phyloP scores from a whole-genome alignment of 169 alveolate genomes.

The Cryptosporidium parvum region DNA sequence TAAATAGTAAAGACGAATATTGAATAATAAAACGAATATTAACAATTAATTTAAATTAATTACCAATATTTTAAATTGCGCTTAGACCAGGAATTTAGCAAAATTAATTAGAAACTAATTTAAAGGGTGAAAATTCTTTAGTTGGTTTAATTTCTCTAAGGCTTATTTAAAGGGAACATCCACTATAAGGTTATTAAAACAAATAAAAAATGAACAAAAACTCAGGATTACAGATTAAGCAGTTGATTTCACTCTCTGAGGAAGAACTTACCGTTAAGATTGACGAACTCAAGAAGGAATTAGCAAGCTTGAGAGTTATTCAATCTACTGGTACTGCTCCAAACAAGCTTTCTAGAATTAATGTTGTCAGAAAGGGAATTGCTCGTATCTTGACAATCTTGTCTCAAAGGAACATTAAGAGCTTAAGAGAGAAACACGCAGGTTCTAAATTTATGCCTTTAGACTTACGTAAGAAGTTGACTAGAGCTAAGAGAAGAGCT shows the following conservation, averaged over 20 bases:
- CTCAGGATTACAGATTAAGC: slow-evolving; percentile 42
- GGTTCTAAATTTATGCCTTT: slow-evolving; percentile 87
- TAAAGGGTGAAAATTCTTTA: not conserved
- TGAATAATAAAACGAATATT: slow-evolving; percentile 6
- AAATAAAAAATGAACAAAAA: slow-evolving; percentile 35
- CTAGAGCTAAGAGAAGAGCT: slow-evolving; percentile 92
- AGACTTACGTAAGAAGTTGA: slow-evolving; percentile 91
- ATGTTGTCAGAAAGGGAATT: slow-evolving; percentile 90
- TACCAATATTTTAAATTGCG: not conserved
- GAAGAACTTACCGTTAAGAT: slow-evolving; percentile 90
- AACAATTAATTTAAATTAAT: not conserved
- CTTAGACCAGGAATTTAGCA: not conserved
- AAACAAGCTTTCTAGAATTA: slow-evolving; percentile 89
- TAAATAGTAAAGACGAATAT: slow-evolving; percentile 3
- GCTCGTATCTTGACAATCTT: slow-evolving; percentile 94
- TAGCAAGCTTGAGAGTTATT: slow-evolving; percentile 90
- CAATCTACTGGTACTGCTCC: slow-evolving; percentile 93
- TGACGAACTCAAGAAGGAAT: slow-evolving; percentile 91
- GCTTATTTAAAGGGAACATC: not conserved
- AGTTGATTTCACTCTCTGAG: slow-evolving; percentile 79
- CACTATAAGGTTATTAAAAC: slow-evolving; percentile 1
- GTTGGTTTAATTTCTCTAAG: slow-evolving; percentile 7
- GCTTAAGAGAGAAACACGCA: slow-evolving; percentile 85
- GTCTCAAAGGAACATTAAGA: slow-evolving; percentile 90
- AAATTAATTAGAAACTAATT: not conserved